A percentile compares a stretch with the other conserved stretches of the same genome.
Evolutionary conservation across 352 stramenopile species (phyloP).

Genomic region (Lagenidium sp.): DNA sequence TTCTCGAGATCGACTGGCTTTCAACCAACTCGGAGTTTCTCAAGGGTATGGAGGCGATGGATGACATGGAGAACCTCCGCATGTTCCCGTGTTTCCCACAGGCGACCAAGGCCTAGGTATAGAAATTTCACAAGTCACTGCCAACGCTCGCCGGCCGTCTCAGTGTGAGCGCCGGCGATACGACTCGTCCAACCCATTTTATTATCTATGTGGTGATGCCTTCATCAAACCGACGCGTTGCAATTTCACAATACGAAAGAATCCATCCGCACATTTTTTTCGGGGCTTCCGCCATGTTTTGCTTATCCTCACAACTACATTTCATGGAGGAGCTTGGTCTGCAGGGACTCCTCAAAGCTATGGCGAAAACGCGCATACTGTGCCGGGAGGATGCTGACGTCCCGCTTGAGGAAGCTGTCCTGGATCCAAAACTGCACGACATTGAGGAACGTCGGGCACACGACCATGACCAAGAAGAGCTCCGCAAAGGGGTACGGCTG

Average conservation of each 20-base stretch:
- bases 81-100: constrained; percentile 51
- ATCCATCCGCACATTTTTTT: too few species aligned
- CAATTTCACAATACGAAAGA: too few species aligned
- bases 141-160: too few species aligned
- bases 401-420: constrained; percentile 76
- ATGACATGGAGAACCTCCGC: constrained; percentile 32
- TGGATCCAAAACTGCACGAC: constrained; percentile 84
- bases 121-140: too few species aligned
- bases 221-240: too few species aligned
- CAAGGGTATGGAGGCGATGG: constrained; percentile 30
- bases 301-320: too few species aligned
- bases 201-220: too few species aligned
- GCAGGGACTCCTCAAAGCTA: constrained; percentile 56
- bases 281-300: too few species aligned
- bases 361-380: constrained; percentile 55
- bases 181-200: too few species aligned
- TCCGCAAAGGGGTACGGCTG: constrained; percentile 55
- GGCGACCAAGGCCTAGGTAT: too few species aligned
- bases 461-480: constrained; percentile 70
- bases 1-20: constrained; percentile 49
- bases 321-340: constrained; percentile 51
- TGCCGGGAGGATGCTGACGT: constrained; percentile 45
- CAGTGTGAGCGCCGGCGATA: too few species aligned
- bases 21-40: constrained; percentile 36
- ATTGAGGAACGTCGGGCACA: constrained; percentile 81